phyloP scores from a whole-genome alignment of 2,329 filamentous ascomycete genomes.

The Monosporascus sp. region DNA sequence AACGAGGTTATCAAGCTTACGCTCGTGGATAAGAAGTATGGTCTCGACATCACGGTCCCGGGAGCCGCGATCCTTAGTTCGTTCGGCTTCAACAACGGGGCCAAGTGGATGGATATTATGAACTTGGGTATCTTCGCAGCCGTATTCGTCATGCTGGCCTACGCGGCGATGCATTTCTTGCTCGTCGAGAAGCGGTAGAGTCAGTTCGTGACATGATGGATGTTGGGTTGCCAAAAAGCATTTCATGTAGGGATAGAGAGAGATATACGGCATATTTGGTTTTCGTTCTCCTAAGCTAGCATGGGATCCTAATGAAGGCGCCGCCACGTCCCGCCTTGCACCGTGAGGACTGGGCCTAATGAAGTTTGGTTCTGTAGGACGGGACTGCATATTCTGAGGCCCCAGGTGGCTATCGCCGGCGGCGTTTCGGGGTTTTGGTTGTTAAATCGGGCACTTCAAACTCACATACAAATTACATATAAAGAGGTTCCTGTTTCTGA shows the following conservation, averaged over 20 bases:
- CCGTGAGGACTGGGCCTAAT: too few species aligned
- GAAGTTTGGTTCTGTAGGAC: too few species aligned
- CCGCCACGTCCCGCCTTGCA: too few species aligned
- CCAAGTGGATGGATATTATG: conserved; percentile 78
- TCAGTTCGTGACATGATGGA: conserved; percentile 1
- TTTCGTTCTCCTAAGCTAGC: background rate
- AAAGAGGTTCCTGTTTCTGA: too few species aligned
- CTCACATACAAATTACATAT: too few species aligned
- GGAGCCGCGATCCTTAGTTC: conserved; percentile 90
- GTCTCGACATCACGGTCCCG: conserved; percentile 91
- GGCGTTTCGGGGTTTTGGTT: too few species aligned
- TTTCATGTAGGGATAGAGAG: background rate
- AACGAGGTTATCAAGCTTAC: conserved; percentile 92
- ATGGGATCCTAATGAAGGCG: too few species aligned
- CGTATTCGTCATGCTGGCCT: conserved; percentile 81
- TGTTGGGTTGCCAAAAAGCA: background rate
- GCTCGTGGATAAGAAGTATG: conserved; percentile 90
- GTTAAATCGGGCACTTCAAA: too few species aligned
- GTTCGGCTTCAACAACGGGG: conserved; percentile 87
- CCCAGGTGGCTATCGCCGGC: too few species aligned
- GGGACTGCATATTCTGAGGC: too few species aligned
- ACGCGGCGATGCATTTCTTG: conserved; percentile 86
- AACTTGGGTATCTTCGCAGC: conserved; percentile 78
- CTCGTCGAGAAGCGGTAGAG: conserved; percentile 78
- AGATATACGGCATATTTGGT: background rate